Conservation (phyloP, 2,329 filamentous ascomycete genomes). For the Sordariomycetes sp. region DNA sequence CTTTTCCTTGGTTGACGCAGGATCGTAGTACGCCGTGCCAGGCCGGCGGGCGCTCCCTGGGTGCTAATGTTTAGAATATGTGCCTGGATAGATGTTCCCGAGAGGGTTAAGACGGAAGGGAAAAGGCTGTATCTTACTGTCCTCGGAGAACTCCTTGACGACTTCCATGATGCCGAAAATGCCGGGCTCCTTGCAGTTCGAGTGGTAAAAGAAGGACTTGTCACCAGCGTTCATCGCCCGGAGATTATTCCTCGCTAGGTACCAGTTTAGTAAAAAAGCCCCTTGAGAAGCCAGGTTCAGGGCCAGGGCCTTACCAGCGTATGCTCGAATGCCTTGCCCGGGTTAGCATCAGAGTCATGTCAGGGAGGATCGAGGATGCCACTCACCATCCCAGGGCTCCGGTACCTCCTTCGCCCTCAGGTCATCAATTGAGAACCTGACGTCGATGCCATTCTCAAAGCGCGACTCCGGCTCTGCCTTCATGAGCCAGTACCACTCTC, state of each 20-base stretch:
- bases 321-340: slow-evolving; percentile 33
- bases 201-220: slow-evolving; percentile 94
- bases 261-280: slow-evolving; percentile 2
- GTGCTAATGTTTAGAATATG: background rate
- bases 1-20: slow-evolving; percentile 48
- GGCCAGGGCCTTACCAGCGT: slow-evolving; percentile 25
- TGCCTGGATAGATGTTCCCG: background rate
- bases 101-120: background rate
- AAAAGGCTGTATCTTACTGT: slow-evolving; percentile 40
- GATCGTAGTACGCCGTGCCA: slow-evolving; percentile 66
- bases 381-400: slow-evolving; percentile 83
- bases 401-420: slow-evolving; percentile 60
- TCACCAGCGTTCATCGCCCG: slow-evolving; percentile 86
- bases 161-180: slow-evolving; percentile 87
- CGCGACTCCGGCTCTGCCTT: slow-evolving; percentile 85
- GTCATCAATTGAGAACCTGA: slow-evolving; percentile 92
- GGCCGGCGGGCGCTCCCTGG: slow-evolving; percentile 20
- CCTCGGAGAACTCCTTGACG: slow-evolving; percentile 70
- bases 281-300: background rate
- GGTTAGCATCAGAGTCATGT: background rate
- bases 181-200: slow-evolving; percentile 80
- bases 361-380: slow-evolving; percentile 4
- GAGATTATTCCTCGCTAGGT: slow-evolving; percentile 71
- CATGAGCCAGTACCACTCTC: slow-evolving; percentile 62
- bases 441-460: slow-evolving; percentile 76